These are phyloP conservation scores for Plasmodium fragile DNA, from an alignment of 169 alveolate species.

Conservation along the genomic window DNA sequence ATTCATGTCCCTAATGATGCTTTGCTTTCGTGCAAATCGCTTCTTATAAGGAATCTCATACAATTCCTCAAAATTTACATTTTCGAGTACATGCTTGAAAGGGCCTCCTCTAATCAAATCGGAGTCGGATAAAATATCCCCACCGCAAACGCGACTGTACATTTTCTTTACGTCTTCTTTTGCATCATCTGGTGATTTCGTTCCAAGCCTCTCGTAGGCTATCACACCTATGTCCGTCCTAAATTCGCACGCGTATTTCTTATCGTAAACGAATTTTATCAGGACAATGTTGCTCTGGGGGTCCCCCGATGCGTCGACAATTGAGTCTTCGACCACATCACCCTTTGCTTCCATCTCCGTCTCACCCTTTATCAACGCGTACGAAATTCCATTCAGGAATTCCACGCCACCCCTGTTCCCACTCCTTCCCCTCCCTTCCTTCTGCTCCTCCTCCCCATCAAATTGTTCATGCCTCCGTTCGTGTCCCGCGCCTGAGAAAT, in stretches of 20 bases:
- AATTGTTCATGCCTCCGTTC: neutral
- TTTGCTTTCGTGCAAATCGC: slow-evolving; percentile 49
- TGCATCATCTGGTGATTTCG: neutral
- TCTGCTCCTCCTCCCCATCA: neutral
- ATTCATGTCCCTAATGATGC: slow-evolving; percentile 30
- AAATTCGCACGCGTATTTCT: slow-evolving; percentile 48
- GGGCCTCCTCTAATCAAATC: neutral
- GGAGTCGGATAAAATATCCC: neutral
- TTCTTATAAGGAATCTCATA: slow-evolving; percentile 37
- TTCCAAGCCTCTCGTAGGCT: slow-evolving; percentile 4
- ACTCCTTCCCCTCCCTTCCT: neutral
- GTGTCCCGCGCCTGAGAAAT: neutral
- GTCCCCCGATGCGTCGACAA: neutral
- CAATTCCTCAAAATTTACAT: slow-evolving; percentile 11
- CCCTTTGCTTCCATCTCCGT: neutral
- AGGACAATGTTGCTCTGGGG: neutral
- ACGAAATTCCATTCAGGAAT: slow-evolving; percentile 18
- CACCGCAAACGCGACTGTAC: neutral
- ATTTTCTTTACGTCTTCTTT: neutral
- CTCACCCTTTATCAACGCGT: neutral
- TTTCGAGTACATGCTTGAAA: neutral
- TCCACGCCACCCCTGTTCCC: neutral
- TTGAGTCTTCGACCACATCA: neutral
- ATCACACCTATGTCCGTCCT: slow-evolving; percentile 68
- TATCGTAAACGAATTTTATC: slow-evolving; percentile 46